Percentiles rank a stretch among this genome's conserved stretches.
Evolutionary conservation across 768 basidiomycete species (phyloP).

Genomic region (Lepiota brunneoincarnata): DNA sequence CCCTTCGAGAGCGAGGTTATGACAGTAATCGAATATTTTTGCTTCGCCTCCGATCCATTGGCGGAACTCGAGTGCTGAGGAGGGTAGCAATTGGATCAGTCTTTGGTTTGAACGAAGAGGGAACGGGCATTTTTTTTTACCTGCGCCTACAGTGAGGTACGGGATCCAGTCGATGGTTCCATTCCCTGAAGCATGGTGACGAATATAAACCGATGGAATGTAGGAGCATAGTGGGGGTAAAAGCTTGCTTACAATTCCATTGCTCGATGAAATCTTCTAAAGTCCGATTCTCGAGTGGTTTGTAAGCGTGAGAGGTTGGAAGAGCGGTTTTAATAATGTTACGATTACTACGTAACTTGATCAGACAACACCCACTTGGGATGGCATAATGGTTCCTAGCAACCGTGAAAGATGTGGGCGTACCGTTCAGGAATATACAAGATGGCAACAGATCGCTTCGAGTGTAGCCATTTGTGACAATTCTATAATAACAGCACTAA

Average conservation of each 20-base stretch:
- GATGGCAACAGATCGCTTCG: slow-evolving; percentile 64
- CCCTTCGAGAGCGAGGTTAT: slow-evolving; percentile 63
- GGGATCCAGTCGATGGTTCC: slow-evolving; percentile 59
- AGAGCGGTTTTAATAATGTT: slow-evolving; percentile 57
- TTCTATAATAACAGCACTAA: slow-evolving; percentile 40
- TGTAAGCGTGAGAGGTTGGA: slow-evolving; percentile 53
- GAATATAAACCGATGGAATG: background rate
- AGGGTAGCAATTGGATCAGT: background rate
- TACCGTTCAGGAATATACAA: slow-evolving; percentile 70
- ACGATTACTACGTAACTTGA: slow-evolving; percentile 47
- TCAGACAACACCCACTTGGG: slow-evolving; percentile 11
- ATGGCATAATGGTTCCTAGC: background rate
- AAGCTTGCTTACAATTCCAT: slow-evolving; percentile 42
- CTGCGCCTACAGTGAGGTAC: slow-evolving; percentile 51
- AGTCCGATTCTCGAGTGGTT: slow-evolving; percentile 39
- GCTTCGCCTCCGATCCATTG: slow-evolving; percentile 72
- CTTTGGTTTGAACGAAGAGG: background rate
- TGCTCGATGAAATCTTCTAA: slow-evolving; percentile 45
- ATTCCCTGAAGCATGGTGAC: slow-evolving; percentile 43
- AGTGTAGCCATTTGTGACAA: slow-evolving; percentile 83
- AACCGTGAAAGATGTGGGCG: slow-evolving; percentile 6
- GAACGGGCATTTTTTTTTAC: slow-evolving; percentile 36
- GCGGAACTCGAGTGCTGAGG: slow-evolving; percentile 68
- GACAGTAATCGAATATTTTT: slow-evolving; percentile 69
- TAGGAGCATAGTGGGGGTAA: background rate